phyloP scores from a whole-genome alignment of 106 monocot species.

The Acanthochlamys bracteata region DNA sequence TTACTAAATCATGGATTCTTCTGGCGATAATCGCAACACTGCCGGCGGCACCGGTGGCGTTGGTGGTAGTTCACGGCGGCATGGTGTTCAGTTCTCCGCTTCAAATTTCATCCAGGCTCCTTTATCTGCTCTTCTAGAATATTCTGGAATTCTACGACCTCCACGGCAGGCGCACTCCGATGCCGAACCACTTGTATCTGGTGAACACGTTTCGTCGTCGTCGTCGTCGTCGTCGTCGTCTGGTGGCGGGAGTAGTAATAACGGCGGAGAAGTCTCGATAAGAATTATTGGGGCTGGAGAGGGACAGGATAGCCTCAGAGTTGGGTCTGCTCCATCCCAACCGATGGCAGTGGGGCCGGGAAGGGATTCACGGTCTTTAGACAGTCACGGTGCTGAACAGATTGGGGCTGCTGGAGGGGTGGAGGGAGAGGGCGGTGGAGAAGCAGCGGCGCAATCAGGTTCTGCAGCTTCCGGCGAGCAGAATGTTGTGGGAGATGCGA shows the following conservation, averaged over 20 bases:
- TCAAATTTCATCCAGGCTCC: slow-evolving; percentile 69
- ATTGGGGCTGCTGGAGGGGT: slow-evolving; percentile 4
- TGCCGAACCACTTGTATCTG: slow-evolving; percentile 20
- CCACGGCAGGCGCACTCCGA: slow-evolving; percentile 24
- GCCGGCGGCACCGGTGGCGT: slow-evolving; percentile 5
- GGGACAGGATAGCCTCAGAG: slow-evolving; percentile 21
- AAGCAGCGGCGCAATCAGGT: neutral
- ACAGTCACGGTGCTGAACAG: slow-evolving; percentile 13
- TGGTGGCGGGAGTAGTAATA: neutral
- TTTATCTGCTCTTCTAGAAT: slow-evolving; percentile 63
- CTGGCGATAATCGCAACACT: slow-evolving; percentile 12
- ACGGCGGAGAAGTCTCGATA: slow-evolving; percentile 64
- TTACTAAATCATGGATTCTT: slow-evolving; percentile 24
- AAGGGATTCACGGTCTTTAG: slow-evolving; percentile 10
- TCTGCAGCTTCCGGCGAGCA: slow-evolving; percentile 6
- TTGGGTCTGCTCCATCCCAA: slow-evolving; percentile 6
- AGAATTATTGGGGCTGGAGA: slow-evolving; percentile 64
- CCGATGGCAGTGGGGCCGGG: slow-evolving; percentile 9
- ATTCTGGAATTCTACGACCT: slow-evolving; percentile 55
- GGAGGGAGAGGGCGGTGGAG: slow-evolving; percentile 9
- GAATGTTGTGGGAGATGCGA: slow-evolving; percentile 22
- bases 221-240: slow-evolving; percentile 9
- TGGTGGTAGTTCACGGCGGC: slow-evolving; percentile 27
- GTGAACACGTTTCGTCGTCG: neutral
- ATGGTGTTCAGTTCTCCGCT: slow-evolving; percentile 48